phyloP scores from a whole-genome alignment of 208 protist genomes.

The Crithidia acanthocephali region DNA sequence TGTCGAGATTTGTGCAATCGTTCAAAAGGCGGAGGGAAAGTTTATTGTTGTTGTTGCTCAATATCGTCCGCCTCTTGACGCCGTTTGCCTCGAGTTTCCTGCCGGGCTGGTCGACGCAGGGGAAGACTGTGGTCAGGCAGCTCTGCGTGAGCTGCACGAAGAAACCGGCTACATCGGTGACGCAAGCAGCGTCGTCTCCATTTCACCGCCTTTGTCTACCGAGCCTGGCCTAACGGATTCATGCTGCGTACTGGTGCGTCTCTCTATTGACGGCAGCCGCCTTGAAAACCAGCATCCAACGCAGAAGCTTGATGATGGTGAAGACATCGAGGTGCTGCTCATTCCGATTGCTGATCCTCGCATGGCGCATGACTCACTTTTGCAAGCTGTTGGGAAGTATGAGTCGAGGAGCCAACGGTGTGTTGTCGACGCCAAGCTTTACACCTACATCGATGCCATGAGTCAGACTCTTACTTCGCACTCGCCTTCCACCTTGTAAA shows the following conservation, averaged over 20 bases:
- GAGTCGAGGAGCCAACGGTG: constrained; percentile 27
- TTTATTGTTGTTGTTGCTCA: constrained; percentile 83
- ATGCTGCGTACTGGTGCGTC: constrained; percentile 62
- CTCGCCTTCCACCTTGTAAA: background rate
- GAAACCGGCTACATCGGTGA: constrained; percentile 79
- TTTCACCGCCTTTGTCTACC: constrained; percentile 50
- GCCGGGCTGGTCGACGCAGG: constrained; percentile 75
- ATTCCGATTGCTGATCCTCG: constrained; percentile 40
- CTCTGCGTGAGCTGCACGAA: constrained; percentile 81
- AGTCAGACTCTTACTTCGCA: background rate
- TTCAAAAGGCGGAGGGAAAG: constrained; percentile 31
- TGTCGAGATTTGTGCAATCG: constrained; percentile 72
- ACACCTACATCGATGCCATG: constrained; percentile 53
- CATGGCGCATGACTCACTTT: constrained; percentile 30
- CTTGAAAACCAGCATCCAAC: constrained; percentile 55
- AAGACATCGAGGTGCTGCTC: constrained; percentile 84
- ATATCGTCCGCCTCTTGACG: constrained; percentile 82
- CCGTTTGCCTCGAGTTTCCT: constrained; percentile 77
- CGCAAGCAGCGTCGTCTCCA: constrained; percentile 40
- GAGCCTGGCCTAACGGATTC: constrained; percentile 80
- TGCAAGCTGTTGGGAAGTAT: constrained; percentile 36
- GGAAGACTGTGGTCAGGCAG: constrained; percentile 58
- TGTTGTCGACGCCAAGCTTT: constrained; percentile 75
- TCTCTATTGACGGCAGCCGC: constrained; percentile 54
- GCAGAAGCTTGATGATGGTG: constrained; percentile 65